These are phyloP conservation scores for Neurospora sp. DNA, from an alignment of 495 filamentous ascomycete species.

Conservation along the genomic window DNA sequence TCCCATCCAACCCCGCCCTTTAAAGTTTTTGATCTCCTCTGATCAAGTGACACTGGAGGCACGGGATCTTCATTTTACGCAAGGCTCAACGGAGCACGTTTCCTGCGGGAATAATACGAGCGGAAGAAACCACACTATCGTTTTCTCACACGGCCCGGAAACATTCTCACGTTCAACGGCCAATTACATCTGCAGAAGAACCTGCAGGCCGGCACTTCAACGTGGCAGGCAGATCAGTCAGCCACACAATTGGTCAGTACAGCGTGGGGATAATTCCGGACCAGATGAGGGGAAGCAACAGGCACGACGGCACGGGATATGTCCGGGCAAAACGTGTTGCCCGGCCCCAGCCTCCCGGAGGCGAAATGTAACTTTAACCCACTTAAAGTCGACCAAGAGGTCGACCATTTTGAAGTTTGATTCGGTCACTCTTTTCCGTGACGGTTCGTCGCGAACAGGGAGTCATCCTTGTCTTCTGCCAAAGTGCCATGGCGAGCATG, in stretches of 20 bases:
- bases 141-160: no score
- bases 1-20: not conserved
- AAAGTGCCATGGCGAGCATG: not conserved
- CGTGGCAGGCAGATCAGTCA: no score
- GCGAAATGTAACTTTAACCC: not conserved
- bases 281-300: not conserved
- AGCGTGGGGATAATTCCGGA: not conserved
- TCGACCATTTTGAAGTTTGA: not conserved
- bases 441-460: not conserved
- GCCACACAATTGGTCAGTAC: not conserved
- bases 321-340: not conserved
- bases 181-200: no score
- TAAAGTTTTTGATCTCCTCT: not conserved
- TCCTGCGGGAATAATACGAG: not conserved
- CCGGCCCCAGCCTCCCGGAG: not conserved
- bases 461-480: not conserved
- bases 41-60: not conserved
- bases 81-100: not conserved
- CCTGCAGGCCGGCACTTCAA: no score
- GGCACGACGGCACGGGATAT: not conserved
- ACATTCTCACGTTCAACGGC: no score
- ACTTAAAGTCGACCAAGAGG: not conserved
- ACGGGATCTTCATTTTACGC: not conserved
- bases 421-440: not conserved
- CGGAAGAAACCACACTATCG: not conserved